Percentiles rank a stretch among this genome's conserved stretches.
Evolutionary conservation across 345 rosid species (phyloP).

Genomic region (Eucalyptus shirleyi): DNA sequence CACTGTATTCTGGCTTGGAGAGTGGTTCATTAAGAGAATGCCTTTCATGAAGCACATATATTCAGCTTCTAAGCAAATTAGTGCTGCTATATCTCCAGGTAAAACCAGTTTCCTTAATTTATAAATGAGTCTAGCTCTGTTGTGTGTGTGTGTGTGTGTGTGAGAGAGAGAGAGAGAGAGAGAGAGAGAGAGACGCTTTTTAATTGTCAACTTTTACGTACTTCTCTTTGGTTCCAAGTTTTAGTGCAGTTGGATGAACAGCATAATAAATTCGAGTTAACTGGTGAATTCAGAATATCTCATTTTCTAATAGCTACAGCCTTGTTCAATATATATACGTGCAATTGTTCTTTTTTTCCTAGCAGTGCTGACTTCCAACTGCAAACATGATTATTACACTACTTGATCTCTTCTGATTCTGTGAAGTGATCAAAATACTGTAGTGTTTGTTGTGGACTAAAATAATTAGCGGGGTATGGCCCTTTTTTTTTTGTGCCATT

Average conservation of each 20-base stretch:
- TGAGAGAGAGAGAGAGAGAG: too few relatives aligned
- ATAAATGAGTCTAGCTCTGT: neutral
- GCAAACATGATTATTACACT: neutral
- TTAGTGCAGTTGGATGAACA: neutral
- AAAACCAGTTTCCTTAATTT: neutral
- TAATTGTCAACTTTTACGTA: too few relatives aligned
- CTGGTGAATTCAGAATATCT: neutral
- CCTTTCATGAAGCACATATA: constrained; percentile 70
- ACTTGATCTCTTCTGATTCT: neutral
- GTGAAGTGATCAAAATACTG: neutral
- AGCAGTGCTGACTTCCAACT: too few relatives aligned
- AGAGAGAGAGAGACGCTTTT: too few relatives aligned
- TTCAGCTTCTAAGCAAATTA: constrained; percentile 79
- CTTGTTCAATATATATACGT: neutral
- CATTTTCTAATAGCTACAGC: neutral
- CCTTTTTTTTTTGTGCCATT: neutral
- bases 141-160: too few relatives aligned
- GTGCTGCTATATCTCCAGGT: constrained; percentile 84
- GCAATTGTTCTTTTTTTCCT: neutral
- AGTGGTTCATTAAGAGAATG: constrained; percentile 73
- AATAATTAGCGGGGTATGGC: neutral
- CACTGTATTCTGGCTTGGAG: constrained; percentile 67
- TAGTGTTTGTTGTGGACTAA: neutral
- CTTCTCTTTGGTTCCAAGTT: neutral
- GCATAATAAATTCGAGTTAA: neutral